Evolutionary conservation across 192 early-diverging fungal species (phyloP).

Genomic region (Gaertneriomyces sp.): DNA sequence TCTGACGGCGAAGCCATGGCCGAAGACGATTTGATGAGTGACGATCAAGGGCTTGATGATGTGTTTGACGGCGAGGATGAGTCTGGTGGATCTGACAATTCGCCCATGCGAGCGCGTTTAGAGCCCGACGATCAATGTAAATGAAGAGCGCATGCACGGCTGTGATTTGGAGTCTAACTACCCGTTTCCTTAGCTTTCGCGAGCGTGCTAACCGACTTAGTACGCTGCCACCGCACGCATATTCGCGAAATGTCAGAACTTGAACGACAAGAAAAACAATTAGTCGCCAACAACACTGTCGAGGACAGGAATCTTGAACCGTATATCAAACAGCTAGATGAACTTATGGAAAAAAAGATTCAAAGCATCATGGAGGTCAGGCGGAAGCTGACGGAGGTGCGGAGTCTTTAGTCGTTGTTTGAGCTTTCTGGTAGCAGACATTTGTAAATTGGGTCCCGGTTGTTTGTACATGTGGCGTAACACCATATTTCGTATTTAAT

Average conservation of each 20-base stretch:
- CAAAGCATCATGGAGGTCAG: constrained; percentile 23
- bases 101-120: too few relatives aligned
- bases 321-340: constrained; percentile 39
- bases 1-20: constrained; percentile 4
- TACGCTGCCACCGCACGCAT: constrained; percentile 47
- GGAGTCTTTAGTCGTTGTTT: too few relatives aligned
- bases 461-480: too few relatives aligned
- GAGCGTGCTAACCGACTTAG: constrained; percentile 26
- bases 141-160: constrained; percentile 11
- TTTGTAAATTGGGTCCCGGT: too few relatives aligned
- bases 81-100: too few relatives aligned
- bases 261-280: constrained; percentile 30
- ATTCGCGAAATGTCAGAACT: constrained; percentile 48
- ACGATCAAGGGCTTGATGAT: too few relatives aligned
- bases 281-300: not conserved
- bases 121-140: too few relatives aligned
- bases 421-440: too few relatives aligned
- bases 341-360: constrained; percentile 33
- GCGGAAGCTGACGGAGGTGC: constrained; percentile 15
- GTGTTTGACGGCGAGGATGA: too few relatives aligned
- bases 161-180: constrained; percentile 46
- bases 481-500: too few relatives aligned
- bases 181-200: constrained; percentile 32
- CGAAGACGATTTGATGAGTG: too few relatives aligned
- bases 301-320: constrained; percentile 18